Conservation (phyloP, 352 stramenopile species). For the Albugo candida region DNA sequence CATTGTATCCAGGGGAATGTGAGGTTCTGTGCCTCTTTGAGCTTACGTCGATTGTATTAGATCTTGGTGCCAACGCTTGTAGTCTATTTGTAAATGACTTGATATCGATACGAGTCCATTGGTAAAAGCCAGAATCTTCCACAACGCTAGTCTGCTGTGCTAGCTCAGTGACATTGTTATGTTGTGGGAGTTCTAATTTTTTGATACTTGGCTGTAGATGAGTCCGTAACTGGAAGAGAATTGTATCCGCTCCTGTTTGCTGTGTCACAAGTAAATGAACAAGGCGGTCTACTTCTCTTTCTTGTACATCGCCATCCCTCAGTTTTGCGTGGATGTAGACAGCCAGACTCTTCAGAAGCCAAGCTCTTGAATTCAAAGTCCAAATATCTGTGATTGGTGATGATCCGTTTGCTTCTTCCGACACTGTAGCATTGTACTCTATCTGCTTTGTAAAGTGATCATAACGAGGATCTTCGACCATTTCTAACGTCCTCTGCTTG, state of each 20-base stretch:
- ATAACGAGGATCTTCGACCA: constrained; percentile 38
- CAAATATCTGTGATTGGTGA: constrained; percentile 17
- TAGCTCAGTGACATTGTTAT: constrained; percentile 46
- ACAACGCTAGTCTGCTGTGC: constrained; percentile 37
- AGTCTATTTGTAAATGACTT: constrained; percentile 45
- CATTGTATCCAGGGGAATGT: neutral
- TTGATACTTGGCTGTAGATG: constrained; percentile 43
- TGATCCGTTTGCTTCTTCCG: constrained; percentile 16
- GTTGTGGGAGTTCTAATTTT: constrained; percentile 32
- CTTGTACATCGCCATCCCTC: constrained; percentile 13
- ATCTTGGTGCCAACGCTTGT: constrained; percentile 35
- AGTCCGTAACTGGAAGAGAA: constrained; percentile 44
- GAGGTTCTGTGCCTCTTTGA: neutral
- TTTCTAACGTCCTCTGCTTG: constrained; percentile 20
- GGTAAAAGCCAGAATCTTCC: constrained; percentile 49
- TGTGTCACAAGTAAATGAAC: constrained; percentile 1
- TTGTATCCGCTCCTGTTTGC: constrained; percentile 15
- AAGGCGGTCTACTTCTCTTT: neutral
- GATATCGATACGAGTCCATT: constrained; percentile 64
- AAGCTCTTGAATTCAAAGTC: constrained; percentile 50
- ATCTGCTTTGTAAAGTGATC: constrained; percentile 53
- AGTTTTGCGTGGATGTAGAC: constrained; percentile 39
- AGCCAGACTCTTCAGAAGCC: constrained; percentile 64
- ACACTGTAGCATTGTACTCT: constrained; percentile 23
- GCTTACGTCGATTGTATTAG: constrained; percentile 1